Base-by-base conservation (phyloP, 192 early-diverging fungal genomes). In the Phlyctochytrium bullatum region DNA sequence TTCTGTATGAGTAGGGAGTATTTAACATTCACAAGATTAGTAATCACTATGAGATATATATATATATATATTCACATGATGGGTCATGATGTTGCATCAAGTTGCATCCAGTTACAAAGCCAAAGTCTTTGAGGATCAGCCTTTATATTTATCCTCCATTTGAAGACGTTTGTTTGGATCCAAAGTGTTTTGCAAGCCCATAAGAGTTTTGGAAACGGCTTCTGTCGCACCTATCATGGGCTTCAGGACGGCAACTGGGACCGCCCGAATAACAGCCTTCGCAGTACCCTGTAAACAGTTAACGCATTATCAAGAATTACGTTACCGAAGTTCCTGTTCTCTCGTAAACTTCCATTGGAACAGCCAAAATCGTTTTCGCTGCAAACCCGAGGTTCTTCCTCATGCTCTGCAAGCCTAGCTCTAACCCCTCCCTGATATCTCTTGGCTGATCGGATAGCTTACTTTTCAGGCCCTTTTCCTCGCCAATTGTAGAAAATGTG, bases 141-240 rank as follows among this genome's bases (percentile, higher is more conserved):
- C 59, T 63, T 68, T 71, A 34, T 79, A 82, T 71, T 82, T 82
- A 70, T 97, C 93, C 71, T 96, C 88, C 70, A 85, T 90, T 68
- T 93, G 86, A 12, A 85, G 66, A 65, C 84, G 80, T 36, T 90
- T 86, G 12, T 71, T 83, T 2, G 93, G 91, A 75, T 98, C 96
- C 60, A 98, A 86, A 6, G 89, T 88, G 73, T 95, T 98, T 60
- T 92, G 88, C 64, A 98, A 64, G 0, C 96, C 94, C 61, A 95
- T 82, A 28, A 98, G 78, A 3, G 93, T 88, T 76, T 96, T 94
- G 0, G 93, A 92, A 16, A 96, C 88, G 0, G 94, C 96, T 52
- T 96, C 96, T 0, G 94, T 90, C 0, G 91, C 89, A 0, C 96
- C 94, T 75, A 98, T 97, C 88, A 97, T 93, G 0, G 96, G 96